Evolutionary conservation across 2,329 filamentous ascomycete genomes (phyloP).

Genomic region (Monosporascus sp.): DNA sequence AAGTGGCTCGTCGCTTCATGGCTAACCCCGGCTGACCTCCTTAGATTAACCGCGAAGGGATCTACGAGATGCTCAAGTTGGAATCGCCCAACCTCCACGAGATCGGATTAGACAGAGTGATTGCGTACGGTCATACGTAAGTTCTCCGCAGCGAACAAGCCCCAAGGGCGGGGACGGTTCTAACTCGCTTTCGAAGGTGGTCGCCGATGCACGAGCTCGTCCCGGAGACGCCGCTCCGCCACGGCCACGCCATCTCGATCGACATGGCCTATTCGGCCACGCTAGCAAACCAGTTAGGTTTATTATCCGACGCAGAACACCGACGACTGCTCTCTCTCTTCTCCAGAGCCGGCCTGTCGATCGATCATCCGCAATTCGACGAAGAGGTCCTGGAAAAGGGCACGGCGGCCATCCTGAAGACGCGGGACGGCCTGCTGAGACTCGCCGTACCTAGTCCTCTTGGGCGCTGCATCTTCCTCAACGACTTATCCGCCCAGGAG

Average conservation of each 20-base stretch:
- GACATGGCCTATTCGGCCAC: slow-evolving; percentile 74
- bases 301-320: slow-evolving; percentile 56
- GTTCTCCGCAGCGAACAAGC: slow-evolving; percentile 18
- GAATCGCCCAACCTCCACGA: slow-evolving; percentile 71
- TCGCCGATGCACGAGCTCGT: slow-evolving; percentile 67
- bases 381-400: slow-evolving; percentile 59
- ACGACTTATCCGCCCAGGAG: slow-evolving; percentile 58
- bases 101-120: slow-evolving; percentile 65
- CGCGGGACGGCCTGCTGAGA: slow-evolving; percentile 61
- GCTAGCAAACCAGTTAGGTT: slow-evolving; percentile 55
- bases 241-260: slow-evolving; percentile 69
- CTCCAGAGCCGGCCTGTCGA: slow-evolving; percentile 63
- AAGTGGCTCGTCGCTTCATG: slow-evolving; percentile 1
- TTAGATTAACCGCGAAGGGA: slow-evolving; percentile 61
- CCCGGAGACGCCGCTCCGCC: slow-evolving; percentile 61
- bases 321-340: slow-evolving; percentile 59
- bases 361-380: slow-evolving; percentile 65
- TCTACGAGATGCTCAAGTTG: slow-evolving; percentile 67
- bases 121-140: slow-evolving; percentile 67
- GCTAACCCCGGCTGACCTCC: neutral
- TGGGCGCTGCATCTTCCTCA: slow-evolving; percentile 62
- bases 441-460: slow-evolving; percentile 64
- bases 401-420: slow-evolving; percentile 65
- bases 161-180: neutral
- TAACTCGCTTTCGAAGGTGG: slow-evolving; percentile 42